phyloP scores from a whole-genome alignment of 1,284 basidiomycete genomes.

The Microbotryomycetes sp. region DNA sequence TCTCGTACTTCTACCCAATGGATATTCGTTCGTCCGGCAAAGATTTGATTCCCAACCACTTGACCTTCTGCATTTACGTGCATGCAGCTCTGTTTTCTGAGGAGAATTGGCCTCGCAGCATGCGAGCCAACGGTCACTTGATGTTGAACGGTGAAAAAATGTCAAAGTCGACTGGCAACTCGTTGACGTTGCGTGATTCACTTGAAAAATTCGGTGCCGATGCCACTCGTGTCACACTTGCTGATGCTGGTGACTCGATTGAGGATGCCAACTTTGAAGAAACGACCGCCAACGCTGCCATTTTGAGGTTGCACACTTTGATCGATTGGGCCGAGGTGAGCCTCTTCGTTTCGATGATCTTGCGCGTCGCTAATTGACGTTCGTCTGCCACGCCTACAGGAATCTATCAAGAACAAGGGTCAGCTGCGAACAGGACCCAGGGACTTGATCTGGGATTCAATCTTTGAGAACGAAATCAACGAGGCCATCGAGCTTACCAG shows the following conservation, averaged over 20 bases:
- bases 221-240: conserved; percentile 83
- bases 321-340: conserved; percentile 84
- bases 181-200: conserved; percentile 67
- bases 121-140: conserved; percentile 93
- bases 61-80: conserved; percentile 91
- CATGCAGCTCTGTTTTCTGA: conserved; percentile 93
- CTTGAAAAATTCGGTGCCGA: conserved; percentile 86
- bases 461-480: conserved; percentile 90
- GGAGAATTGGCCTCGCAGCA: conserved; percentile 84
- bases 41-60: conserved; percentile 92
- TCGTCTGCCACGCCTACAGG: not conserved
- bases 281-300: conserved; percentile 96
- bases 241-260: conserved; percentile 94
- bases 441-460: conserved; percentile 60
- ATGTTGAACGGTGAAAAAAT: conserved; percentile 99
- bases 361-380: not conserved
- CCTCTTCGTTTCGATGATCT: not conserved
- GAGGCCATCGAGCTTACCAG: conserved; percentile 74
- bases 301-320: conserved; percentile 86
- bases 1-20: conserved; percentile 94
- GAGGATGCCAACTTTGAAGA: conserved; percentile 99
- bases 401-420: conserved; percentile 24
- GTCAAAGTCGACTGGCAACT: conserved; percentile 93
- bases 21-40: conserved; percentile 99
- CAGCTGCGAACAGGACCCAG: conserved; percentile 59